Base-by-base conservation (phyloP, 164 flowering plant species). In the Magnolia sinica region DNA sequence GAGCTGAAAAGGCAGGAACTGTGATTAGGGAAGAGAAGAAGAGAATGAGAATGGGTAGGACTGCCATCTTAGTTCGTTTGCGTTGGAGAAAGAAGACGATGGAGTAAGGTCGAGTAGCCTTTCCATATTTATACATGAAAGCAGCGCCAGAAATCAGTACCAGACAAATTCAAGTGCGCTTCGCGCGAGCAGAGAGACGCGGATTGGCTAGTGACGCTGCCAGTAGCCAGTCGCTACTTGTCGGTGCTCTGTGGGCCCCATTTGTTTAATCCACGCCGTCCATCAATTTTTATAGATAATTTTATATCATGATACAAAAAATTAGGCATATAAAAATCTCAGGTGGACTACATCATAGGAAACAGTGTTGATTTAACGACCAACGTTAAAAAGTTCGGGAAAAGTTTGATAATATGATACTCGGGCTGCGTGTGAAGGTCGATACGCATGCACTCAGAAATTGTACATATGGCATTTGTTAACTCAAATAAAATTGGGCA, bases 1-100 rank as follows among this genome's bases (percentile, higher is more conserved):
- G 24, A 70, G 58, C 74, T 52, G 64, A 8, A 24, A 55, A 72
- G 3, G 45, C 37, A 51, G 64, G 74, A 13, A 5, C 20, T 8
- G 51, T 23, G 20, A 72, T 23, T 37, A 72, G 74, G 45, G 52
- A 55, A 22, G 74, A 51, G 29, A 70, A 23, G 51, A 70, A 49
- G 58, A 70, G 73, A 49, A 68, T 14, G 51, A 70, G 45, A 70
- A 49, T 50, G 58, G 27, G 73, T 11, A 10, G 10, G 2, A 45
- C 11, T n/a, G 58, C 73, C 73, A 70, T 70, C 27, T 8, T 14
- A 19, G 14, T 19, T 13, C 45, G 8, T 16, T 2, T 4, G 49
- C 1, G 29, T 6, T 16, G 14, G 9, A 50, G 55, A 9, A 13
- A 49, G 58, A 4, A 49, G 73, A 20, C 7, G 73, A 49, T 14